Evolutionary conservation across 1,284 basidiomycete genomes (phyloP), one percentile per base, ranked within the genome.

Genomic region (Ustilago curta): DNA sequence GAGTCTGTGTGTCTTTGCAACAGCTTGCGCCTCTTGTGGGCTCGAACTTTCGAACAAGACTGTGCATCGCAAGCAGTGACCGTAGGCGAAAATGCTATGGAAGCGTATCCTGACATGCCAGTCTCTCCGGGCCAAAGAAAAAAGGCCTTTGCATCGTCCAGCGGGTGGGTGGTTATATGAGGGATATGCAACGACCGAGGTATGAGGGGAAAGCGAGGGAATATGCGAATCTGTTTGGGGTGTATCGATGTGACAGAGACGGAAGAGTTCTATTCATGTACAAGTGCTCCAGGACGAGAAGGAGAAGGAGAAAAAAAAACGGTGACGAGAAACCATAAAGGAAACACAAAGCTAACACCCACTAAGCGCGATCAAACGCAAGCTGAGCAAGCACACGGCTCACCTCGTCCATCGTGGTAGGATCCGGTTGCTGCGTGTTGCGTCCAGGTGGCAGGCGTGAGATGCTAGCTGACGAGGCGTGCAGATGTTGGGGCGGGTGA

Each of bases 381-480:
- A 83, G 75, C 53, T 83, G 81, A 4, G 79, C 79, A 16, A 84
- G 59, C 29, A 81, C 76, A 1, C 82, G 80, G 37, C 80, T 77
- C 25, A 84, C 81, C 49, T 84, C 82, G 50, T 84, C 81, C 72
- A 81, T 79, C 8, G 81, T 81, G 23, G 74, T 55, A 2, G 76
- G 56, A 43, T 77, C 70, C 1, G 70, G 72, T 8, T 59, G 63
- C 56, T 57, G 69, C 8, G 56, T 50, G 39, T 66, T 49, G 49
- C 66, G 59, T 44, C 69, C 50, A 18, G 79, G 77, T 12, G 77
- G 63, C 29, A 79, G 56, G 8, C 77, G 61, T 23, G 77, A 80
- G 59, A 78, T 72, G 69, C 79, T 80, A 8, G 77, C 63, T 0
- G 76, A 62, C 21, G 74, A 55, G 2, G 62, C 66, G 45, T 77